Percentiles rank a stretch among this genome's conserved stretches.
Evolutionary conservation across 495 filamentous ascomycete species (phyloP).

Genomic region (Penicillium cataractarum): DNA sequence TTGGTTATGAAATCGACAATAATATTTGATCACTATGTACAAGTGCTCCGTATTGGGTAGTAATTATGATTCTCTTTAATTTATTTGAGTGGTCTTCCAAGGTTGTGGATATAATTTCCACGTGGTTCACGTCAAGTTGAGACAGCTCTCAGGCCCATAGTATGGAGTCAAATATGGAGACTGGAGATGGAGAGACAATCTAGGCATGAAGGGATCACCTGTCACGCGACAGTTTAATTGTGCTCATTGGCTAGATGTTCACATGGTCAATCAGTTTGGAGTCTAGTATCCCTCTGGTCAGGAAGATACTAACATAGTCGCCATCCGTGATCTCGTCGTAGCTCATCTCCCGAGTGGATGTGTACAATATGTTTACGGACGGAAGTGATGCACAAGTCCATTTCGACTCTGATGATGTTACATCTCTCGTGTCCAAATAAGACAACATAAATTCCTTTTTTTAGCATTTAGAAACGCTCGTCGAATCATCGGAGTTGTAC

Average conservation of each 20-base stretch:
- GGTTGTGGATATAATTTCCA: slow-evolving; percentile 12
- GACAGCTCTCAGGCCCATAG: neutral
- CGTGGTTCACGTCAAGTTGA: slow-evolving; percentile 8
- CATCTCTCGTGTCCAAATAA: neutral
- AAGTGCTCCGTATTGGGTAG: too few relatives aligned
- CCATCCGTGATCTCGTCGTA: neutral
- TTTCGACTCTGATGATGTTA: neutral
- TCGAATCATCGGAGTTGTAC: neutral
- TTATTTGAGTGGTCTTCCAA: neutral
- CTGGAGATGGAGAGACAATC: neutral
- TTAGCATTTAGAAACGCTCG: neutral
- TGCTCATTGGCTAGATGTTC: too few relatives aligned
- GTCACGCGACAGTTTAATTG: neutral
- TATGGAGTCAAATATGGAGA: neutral
- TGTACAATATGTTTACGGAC: neutral
- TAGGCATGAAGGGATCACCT: neutral
- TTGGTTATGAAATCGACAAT: too few relatives aligned
- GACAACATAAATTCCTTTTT: neutral
- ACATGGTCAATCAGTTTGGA: too few relatives aligned
- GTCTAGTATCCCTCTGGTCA: neutral
- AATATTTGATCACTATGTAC: too few relatives aligned
- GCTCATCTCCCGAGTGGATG: neutral
- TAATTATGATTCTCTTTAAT: neutral
- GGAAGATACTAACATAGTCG: neutral
- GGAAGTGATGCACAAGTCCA: neutral